A percentile compares a stretch with the other conserved stretches of the same genome.
These are phyloP conservation scores for Pyricularia pennisetigena DNA, from an alignment of 2,329 filamentous ascomycete genomes.

Conservation along the genomic window DNA sequence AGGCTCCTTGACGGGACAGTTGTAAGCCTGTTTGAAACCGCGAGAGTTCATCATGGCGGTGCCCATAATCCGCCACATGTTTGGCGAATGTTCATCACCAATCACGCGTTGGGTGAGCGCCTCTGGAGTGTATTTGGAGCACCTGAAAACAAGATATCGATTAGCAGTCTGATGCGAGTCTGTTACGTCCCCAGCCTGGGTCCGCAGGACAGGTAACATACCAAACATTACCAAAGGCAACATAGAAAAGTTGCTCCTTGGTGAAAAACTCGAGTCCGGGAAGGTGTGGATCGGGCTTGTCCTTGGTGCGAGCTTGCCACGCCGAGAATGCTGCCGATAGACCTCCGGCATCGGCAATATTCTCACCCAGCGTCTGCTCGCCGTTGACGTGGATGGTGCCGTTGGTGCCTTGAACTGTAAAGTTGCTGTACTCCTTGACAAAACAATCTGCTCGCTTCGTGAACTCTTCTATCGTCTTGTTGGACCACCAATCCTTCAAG, in stretches of 20 bases:
- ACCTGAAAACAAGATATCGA: slow-evolving; percentile 18
- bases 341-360: slow-evolving; percentile 63
- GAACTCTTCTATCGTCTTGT: slow-evolving; percentile 48
- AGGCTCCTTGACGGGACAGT: slow-evolving; percentile 54
- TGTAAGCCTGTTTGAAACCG: slow-evolving; percentile 57
- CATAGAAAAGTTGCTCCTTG: slow-evolving; percentile 60
- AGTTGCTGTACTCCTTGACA: slow-evolving; percentile 55
- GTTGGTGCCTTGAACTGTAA: slow-evolving; percentile 45
- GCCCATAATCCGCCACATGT: slow-evolving; percentile 48
- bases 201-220: neutral
- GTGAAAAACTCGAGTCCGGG: slow-evolving; percentile 30
- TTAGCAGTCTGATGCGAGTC: neutral
- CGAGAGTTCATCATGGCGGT: slow-evolving; percentile 53
- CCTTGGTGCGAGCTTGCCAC: slow-evolving; percentile 43
- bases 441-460: slow-evolving; percentile 53
- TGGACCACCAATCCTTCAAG: slow-evolving; percentile 58
- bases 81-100: slow-evolving; percentile 55
- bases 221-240: slow-evolving; percentile 54
- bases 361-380: slow-evolving; percentile 54
- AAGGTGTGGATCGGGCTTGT: slow-evolving; percentile 4
- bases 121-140: slow-evolving; percentile 51
- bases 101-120: slow-evolving; percentile 46
- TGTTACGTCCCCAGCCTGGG: neutral
- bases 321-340: slow-evolving; percentile 52
- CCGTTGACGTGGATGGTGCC: slow-evolving; percentile 53